phyloP scores from a whole-genome alignment of 345 rosid species.

The Eucalyptus rudis region DNA sequence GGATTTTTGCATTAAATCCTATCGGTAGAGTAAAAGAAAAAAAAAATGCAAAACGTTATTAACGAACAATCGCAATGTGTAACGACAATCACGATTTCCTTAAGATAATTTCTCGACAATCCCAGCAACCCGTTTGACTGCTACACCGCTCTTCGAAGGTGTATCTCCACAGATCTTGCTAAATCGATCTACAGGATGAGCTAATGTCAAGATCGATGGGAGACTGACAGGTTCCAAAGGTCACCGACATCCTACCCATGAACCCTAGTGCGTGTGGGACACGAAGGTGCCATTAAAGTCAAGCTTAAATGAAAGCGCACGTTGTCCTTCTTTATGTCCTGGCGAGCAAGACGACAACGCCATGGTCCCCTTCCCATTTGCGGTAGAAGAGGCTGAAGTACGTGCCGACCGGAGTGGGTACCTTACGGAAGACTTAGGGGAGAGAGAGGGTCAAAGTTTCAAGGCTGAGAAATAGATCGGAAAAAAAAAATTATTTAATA shows the following conservation, averaged over 20 bases:
- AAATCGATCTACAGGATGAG: background rate
- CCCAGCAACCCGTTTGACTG: background rate
- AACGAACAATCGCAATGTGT: background rate
- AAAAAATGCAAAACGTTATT: background rate
- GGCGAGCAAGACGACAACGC: background rate
- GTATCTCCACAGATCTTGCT: background rate
- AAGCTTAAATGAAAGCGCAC: background rate
- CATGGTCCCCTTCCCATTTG: background rate
- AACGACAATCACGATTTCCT: too few relatives aligned
- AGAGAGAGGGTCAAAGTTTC: background rate
- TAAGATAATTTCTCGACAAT: background rate
- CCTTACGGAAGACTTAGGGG: background rate
- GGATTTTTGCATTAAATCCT: background rate
- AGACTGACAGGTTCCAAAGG: background rate
- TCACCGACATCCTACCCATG: background rate
- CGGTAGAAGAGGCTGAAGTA: background rate
- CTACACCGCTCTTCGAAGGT: background rate
- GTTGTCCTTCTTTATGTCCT: background rate
- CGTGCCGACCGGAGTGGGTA: background rate
- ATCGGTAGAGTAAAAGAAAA: background rate
- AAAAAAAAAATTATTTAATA: background rate
- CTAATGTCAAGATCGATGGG: background rate
- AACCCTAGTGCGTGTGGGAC: background rate
- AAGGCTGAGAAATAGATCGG: background rate
- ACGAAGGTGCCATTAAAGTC: background rate